Base-by-base conservation (phyloP, 257 asterid species). In the Salvia rosmarinus region DNA sequence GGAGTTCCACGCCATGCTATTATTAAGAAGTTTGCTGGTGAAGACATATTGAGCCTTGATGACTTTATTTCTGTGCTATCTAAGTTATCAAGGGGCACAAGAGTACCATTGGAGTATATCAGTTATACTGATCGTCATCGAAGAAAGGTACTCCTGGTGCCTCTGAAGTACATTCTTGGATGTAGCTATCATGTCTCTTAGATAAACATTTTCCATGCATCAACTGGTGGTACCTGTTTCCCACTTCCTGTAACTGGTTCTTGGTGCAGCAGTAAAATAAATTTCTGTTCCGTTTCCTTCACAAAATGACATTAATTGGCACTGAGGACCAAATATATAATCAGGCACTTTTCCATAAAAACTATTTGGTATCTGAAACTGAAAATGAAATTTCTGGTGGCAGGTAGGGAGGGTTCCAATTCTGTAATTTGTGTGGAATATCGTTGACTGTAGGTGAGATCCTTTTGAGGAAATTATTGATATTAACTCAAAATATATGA, bases 1-100 rank as follows among this genome's bases (percentile, higher is more conserved):
- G 99, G 97, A 68, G 96, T 95, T 68, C 90, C 99, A 17, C 92
- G 97, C 66, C 98, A 91, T 82, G 93, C 98, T 71, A 85, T 95
- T 79, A 90, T 95, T 57, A 95, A 88, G 88, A 95, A 95, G 86
- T 88, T 95, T 89, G 96, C 96, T 17, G 97, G 98, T 79, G 84
- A 81, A 82, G 97, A 95, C 78, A 91, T 95, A 81, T 83, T 91
- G 65, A 83, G 76, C 66, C 90, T 95, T 54, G 96, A 87, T 71
- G 96, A 95, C 81, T 86, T 95, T 66, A 83, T 95, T 50, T 75
- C 88, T 72, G 88, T 82, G 81, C 78, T 95, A 55, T 88, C 95
- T 34, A 95, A 91, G 85, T 75, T 91, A 83, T 86, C 97, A 63
- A 88, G 93, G 78, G 96, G 99, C 61, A 95, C 95, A 77, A 87